phyloP scores from a whole-genome alignment of 2,329 filamentous ascomycete species.

The Akanthomyces uredinophilus region DNA sequence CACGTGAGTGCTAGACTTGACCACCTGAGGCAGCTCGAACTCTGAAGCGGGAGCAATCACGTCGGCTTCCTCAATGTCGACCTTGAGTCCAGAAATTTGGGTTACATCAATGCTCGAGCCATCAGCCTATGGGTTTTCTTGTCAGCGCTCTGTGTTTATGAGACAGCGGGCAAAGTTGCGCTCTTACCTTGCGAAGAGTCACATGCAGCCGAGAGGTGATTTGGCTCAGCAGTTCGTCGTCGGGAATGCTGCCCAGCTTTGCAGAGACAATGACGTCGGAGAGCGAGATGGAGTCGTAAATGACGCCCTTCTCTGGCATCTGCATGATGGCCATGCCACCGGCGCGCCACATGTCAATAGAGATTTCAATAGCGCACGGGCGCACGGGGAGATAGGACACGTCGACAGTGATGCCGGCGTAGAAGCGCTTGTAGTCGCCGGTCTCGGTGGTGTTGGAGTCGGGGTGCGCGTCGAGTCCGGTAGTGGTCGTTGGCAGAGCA shows the following conservation, averaged over 20 bases:
- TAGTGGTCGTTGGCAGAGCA: not conserved
- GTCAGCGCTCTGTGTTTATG: not conserved
- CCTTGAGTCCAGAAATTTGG: not conserved
- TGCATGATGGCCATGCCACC: conserved; percentile 5
- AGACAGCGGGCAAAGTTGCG: not conserved
- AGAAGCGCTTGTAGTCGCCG: not conserved
- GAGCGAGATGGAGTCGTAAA: conserved; percentile 4
- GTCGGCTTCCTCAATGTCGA: not conserved
- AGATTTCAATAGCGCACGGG: conserved; percentile 4
- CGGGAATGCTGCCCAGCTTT: not conserved
- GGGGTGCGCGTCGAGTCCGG: not conserved
- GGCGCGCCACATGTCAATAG: not conserved
- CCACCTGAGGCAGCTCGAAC: not conserved
- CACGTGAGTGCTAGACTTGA: not conserved
- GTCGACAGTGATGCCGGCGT: not conserved
- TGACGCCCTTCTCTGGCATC: conserved; percentile 1
- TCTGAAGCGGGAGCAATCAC: not conserved
- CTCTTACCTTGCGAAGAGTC: conserved; percentile 7
- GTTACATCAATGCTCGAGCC: not conserved
- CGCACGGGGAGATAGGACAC: conserved; percentile 5
- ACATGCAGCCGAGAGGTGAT: not conserved
- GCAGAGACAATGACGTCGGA: not conserved
- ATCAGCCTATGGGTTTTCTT: not conserved
- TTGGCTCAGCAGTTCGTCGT: not conserved
- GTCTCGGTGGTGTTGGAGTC: not conserved